Percentiles rank a stretch among this genome's conserved stretches.
These are phyloP conservation scores for Kazachstania psychrophila DNA, from an alignment of 805 yeast genomes.

Conservation along the genomic window DNA sequence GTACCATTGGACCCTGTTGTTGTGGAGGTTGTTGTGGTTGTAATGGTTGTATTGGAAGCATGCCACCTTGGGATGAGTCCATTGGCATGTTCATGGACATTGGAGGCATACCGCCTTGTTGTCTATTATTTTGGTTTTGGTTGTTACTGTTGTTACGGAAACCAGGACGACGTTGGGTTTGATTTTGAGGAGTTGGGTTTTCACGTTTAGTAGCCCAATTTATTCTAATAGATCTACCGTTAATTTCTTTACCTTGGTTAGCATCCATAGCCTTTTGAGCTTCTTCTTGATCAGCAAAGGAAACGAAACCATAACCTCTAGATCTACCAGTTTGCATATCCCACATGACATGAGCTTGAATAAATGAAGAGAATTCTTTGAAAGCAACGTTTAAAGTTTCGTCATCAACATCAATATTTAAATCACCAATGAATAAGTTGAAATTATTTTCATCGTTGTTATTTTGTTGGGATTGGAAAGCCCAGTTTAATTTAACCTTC, in stretches of 20 bases:
- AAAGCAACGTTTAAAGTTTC: constrained; percentile 55
- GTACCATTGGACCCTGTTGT: constrained; percentile 18
- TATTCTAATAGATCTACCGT: constrained; percentile 70
- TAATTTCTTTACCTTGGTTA: constrained; percentile 65
- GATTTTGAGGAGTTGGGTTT: constrained; percentile 17
- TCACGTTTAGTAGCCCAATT: constrained; percentile 83
- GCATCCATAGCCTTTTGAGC: constrained; percentile 65
- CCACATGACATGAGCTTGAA: constrained; percentile 94
- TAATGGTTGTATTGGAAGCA: constrained; percentile 13
- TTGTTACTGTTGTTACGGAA: constrained; percentile 19
- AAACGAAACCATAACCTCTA: constrained; percentile 85
- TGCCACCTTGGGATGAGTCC: no score
- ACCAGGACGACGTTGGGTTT: constrained; percentile 16
- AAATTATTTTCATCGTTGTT: constrained; percentile 47
- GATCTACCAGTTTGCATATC: constrained; percentile 91
- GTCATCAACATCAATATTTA: constrained; percentile 74
- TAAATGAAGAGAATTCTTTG: constrained; percentile 45
- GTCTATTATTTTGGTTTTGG: constrained; percentile 11
- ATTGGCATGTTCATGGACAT: constrained; percentile 13
- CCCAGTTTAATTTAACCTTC: constrained; percentile 67
- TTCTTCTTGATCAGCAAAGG: constrained; percentile 55
- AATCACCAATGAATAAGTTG: constrained; percentile 80
- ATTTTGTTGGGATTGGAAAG: constrained; percentile 70
- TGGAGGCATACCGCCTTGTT: constrained; percentile 5
- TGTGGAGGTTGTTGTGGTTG: constrained; percentile 7